Evolutionary conservation across 371 early-diverging fungal genomes (phyloP).

Genomic region (Mucor piriformis): DNA sequence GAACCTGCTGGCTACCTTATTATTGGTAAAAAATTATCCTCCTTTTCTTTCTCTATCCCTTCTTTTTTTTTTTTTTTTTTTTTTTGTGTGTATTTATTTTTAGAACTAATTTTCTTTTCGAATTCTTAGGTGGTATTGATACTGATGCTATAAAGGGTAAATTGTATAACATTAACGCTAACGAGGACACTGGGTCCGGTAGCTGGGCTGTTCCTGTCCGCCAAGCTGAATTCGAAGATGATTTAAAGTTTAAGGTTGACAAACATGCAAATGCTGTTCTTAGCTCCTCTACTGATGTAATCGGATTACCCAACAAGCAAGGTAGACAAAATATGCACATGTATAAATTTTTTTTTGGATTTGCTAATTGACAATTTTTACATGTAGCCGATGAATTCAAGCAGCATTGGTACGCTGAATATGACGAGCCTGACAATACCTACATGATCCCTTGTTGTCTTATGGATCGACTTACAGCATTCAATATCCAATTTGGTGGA

Average conservation of each 20-base stretch:
- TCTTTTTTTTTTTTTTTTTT: neutral
- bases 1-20: conserved; percentile 49
- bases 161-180: conserved; percentile 34
- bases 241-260: conserved; percentile 30
- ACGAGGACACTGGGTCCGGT: conserved; percentile 23
- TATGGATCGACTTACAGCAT: conserved; percentile 38
- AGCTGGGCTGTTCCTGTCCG: conserved; percentile 51
- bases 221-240: conserved; percentile 39
- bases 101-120: neutral
- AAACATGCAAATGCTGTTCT: conserved; percentile 42
- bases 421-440: conserved; percentile 38
- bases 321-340: conserved; percentile 23
- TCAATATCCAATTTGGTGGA: conserved; percentile 40
- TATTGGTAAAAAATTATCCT: conserved; percentile 31
- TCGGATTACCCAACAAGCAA: conserved; percentile 48
- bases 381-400: conserved; percentile 45
- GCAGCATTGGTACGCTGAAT: conserved; percentile 44
- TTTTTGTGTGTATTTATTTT: conserved; percentile 6
- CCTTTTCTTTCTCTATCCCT: conserved; percentile 1
- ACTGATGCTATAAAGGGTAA: conserved; percentile 41
- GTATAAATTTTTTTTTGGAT: neutral
- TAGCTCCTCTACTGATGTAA: conserved; percentile 41
- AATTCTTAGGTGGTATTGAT: conserved; percentile 47
- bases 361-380: neutral
- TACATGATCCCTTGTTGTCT: conserved; percentile 51